Conservation (phyloP, 2,329 filamentous ascomycete genomes). For the Graphilbum ipis-grandicollis region DNA sequence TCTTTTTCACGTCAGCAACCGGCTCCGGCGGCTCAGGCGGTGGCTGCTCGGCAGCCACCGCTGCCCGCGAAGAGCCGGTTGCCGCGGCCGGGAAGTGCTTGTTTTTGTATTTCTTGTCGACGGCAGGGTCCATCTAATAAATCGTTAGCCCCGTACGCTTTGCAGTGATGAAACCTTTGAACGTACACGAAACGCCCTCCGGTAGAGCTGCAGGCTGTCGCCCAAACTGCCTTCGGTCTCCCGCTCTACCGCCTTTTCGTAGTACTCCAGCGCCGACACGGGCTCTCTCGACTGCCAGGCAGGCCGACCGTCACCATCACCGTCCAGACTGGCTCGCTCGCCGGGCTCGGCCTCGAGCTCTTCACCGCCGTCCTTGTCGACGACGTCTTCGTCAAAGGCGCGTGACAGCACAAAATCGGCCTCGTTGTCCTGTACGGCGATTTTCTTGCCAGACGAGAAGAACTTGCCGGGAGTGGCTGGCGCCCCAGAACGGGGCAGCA, state of each 20-base stretch:
- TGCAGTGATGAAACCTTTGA: too few relatives aligned
- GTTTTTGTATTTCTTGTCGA: conserved; percentile 75
- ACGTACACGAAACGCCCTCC: conserved; percentile 70
- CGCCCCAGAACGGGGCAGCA: not conserved
- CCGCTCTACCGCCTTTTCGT: conserved; percentile 78
- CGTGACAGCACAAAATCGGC: conserved; percentile 17
- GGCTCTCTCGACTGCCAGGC: conserved; percentile 24
- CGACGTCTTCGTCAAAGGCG: conserved; percentile 17
- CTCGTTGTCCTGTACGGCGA: conserved; percentile 16
- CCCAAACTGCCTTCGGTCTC: conserved; percentile 73
- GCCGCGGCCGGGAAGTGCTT: conserved; percentile 66
- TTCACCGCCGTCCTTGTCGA: conserved; percentile 5
- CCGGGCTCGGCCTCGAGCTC: conserved; percentile 9
- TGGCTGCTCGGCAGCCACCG: conserved; percentile 1
- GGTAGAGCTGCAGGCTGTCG: conserved; percentile 75
- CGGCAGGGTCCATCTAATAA: conserved; percentile 56
- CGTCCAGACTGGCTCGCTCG: not conserved
- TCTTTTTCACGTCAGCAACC: too few relatives aligned
- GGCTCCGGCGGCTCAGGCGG: too few relatives aligned
- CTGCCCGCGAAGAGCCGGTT: conserved; percentile 12
- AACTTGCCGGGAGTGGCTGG: conserved; percentile 6
- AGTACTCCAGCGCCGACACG: conserved; percentile 73
- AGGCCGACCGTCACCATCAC: too few relatives aligned
- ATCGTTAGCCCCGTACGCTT: not conserved
- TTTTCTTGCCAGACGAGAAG: conserved; percentile 10